Evolutionary conservation across 768 basidiomycete genomes (phyloP).

Genomic region (Serendipita indica): DNA sequence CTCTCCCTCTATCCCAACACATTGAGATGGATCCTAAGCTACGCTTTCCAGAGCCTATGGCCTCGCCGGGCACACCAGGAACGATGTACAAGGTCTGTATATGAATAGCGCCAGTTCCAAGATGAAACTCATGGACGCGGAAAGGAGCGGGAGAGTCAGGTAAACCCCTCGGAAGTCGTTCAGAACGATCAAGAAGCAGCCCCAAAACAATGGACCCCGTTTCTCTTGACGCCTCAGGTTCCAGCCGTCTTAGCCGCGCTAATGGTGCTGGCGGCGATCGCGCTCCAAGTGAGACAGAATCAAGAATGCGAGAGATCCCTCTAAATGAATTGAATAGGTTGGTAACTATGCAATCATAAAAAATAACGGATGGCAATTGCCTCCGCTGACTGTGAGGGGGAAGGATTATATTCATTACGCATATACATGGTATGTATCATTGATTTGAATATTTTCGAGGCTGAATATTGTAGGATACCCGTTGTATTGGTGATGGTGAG

Average conservation of each 20-base stretch:
- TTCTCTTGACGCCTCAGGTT: background rate
- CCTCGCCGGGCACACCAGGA: too few relatives aligned
- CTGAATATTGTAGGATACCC: background rate
- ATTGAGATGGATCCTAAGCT: too few relatives aligned
- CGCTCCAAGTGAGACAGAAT: background rate
- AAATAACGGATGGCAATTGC: background rate
- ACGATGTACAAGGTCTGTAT: background rate
- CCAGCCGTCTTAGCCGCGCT: background rate
- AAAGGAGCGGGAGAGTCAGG: background rate
- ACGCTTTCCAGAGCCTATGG: too few relatives aligned
- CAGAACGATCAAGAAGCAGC: background rate
- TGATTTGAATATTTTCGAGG: background rate
- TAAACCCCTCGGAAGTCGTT: background rate
- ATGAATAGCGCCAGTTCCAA: background rate
- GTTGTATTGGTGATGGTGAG: background rate
- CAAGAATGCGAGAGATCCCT: background rate
- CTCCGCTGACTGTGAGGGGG: background rate
- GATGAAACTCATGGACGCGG: background rate
- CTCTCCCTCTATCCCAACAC: too few relatives aligned
- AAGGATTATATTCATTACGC: background rate
- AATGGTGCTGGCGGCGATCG: background rate
- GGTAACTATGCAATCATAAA: background rate
- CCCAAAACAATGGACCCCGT: background rate
- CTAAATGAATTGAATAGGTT: background rate
- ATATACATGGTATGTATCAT: conserved; percentile 1